Base-by-base conservation (phyloP, 2,329 filamentous ascomycete species). In the Mollisia scopiformis region DNA sequence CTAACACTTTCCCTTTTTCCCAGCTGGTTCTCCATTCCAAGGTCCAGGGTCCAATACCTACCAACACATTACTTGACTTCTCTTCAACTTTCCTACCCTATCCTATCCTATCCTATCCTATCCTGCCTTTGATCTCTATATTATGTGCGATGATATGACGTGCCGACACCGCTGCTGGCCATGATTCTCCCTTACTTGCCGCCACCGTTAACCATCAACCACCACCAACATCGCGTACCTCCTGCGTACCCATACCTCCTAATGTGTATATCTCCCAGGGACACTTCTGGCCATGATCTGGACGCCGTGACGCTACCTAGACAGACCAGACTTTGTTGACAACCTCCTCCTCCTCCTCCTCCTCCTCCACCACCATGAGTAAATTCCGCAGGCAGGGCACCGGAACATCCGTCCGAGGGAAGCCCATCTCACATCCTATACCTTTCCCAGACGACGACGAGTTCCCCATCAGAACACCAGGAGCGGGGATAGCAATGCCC, bases 391-490 rank as follows among this genome's bases (percentile, higher is more conserved):
- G 66, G 53, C 50, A 62, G 31, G 79, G 78, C 66, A 72, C 76
- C 39, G 74, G 73, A 58, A 80, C 81, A 25, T 69, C 69, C 33
- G 82, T 88, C 62, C 82, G 85, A 39, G 85, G 84, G 62, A 83
- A 81, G 66, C 88, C 61, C 6, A 62, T 58, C 25, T 63, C 61
- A 23, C 57, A 61, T 25, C 86, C 86, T 14, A 88, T 88, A 51
- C 84, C 84, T 1, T 82, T 88, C 58, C 65, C 77, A 41, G 82
- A 84, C 60, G 82, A 81, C 66, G 79, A 85, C 62, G 84, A 85
- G 60, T 83, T 85, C 66, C 79, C 82, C 11, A 81, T 83, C 51
- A 76, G 80, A 54, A 78, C 77, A 30, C 78, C 79, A 2, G 78
- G 75, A 10, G 69, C 77, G 6, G 71, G 71, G 30, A 75, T 77